Percentiles rank a stretch among this genome's conserved stretches.
Conservation (phyloP, 192 early-diverging fungal species). For the Podila verticillata region DNA sequence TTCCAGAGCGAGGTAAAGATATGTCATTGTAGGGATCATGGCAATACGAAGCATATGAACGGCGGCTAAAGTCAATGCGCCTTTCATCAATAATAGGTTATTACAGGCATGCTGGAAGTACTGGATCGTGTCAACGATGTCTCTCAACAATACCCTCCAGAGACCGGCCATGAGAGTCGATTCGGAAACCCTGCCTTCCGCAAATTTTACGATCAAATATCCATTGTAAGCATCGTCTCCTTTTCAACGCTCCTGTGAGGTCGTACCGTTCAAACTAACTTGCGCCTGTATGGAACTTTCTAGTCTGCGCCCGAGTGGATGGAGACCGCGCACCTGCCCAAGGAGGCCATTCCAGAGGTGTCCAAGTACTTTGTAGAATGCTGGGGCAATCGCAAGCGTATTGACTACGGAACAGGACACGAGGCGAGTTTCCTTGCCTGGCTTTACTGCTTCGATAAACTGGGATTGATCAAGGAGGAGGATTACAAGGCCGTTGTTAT, state of each 20-base stretch:
- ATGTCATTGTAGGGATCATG: background rate
- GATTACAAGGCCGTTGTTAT: slow-evolving; percentile 85
- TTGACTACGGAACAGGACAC: slow-evolving; percentile 98
- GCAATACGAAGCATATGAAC: background rate
- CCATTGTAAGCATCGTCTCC: slow-evolving; percentile 56
- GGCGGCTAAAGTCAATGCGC: background rate
- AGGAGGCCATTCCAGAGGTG: slow-evolving; percentile 61
- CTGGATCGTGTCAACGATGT: slow-evolving; percentile 73
- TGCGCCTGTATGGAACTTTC: background rate
- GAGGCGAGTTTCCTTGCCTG: slow-evolving; percentile 93
- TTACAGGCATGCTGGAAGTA: slow-evolving; percentile 68
- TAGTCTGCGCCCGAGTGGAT: slow-evolving; percentile 49
- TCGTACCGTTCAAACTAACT: background rate
- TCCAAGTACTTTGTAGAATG: slow-evolving; percentile 81
- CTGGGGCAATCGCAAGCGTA: slow-evolving; percentile 92
- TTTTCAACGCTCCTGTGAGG: background rate
- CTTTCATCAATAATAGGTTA: slow-evolving; percentile 24
- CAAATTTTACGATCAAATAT: slow-evolving; percentile 83
- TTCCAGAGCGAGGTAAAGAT: slow-evolving; percentile 61
- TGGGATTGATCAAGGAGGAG: slow-evolving; percentile 68
- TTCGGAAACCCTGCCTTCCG: slow-evolving; percentile 98
- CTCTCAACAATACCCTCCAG: slow-evolving; percentile 74
- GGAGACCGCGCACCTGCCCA: slow-evolving; percentile 38
- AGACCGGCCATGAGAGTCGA: slow-evolving; percentile 78
- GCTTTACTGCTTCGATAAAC: slow-evolving; percentile 82